phyloP scores from a whole-genome alignment of 176 grass and related monocot genomes.

The Phoenix roebelenii region DNA sequence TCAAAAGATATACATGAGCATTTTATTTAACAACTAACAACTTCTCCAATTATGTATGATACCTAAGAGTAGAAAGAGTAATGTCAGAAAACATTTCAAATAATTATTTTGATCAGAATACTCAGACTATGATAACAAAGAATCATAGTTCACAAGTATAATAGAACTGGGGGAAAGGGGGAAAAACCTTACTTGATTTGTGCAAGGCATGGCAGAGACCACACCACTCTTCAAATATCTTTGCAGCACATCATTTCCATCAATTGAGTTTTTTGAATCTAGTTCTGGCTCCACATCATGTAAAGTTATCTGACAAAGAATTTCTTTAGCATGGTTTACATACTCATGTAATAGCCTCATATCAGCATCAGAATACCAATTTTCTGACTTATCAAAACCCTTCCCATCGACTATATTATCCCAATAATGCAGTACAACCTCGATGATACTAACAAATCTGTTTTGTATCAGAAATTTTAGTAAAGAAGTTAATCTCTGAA shows the following conservation, averaged over 20 bases:
- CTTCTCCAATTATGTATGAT: no score
- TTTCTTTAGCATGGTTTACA: conserved; percentile 38
- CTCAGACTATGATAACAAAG: not conserved
- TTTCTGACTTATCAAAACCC: conserved; percentile 53
- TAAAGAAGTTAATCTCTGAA: conserved; percentile 53
- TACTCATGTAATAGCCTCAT: conserved; percentile 44
- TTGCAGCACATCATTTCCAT: conserved; percentile 16
- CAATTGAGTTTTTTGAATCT: conserved; percentile 17
- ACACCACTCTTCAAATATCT: conserved; percentile 12
- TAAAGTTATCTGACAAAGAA: conserved; percentile 32
- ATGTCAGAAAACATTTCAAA: conserved; percentile 9
- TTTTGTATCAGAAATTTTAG: conserved; percentile 63
- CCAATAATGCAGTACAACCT: conserved; percentile 51
- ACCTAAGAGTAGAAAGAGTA: no score
- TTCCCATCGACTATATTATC: conserved; percentile 41
- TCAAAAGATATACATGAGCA: no score
- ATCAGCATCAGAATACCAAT: conserved; percentile 41
- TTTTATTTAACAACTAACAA: no score
- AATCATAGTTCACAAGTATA: not conserved
- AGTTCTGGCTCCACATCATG: conserved; percentile 15
- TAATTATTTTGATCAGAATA: not conserved
- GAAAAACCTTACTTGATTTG: conserved; percentile 47
- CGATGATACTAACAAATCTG: conserved; percentile 49
- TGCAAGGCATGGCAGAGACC: not conserved
- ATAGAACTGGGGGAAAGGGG: not conserved